phyloP scores from a whole-genome alignment of 768 basidiomycete species.

The Boletus tomentosulus region DNA sequence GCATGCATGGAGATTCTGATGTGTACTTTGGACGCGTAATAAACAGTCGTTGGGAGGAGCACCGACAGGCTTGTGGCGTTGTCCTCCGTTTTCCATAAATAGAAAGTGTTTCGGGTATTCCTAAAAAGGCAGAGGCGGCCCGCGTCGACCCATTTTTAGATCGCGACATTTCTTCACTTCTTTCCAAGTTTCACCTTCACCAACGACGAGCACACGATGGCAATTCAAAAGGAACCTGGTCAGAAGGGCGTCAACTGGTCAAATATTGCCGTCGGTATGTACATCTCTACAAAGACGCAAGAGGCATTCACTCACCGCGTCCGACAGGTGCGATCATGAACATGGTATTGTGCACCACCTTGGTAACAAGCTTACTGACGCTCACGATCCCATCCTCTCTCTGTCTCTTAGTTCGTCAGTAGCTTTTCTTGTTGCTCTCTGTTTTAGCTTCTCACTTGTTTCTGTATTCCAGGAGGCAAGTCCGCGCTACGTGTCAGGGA shows the following conservation, averaged over 20 bases:
- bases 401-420: slow-evolving; percentile 43
- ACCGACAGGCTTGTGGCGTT: too few relatives aligned
- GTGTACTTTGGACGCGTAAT: slow-evolving; percentile 18
- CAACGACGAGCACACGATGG: slow-evolving; percentile 48
- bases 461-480: slow-evolving; percentile 61
- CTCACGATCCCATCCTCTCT: slow-evolving; percentile 3
- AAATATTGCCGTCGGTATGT: slow-evolving; percentile 90
- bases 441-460: slow-evolving; percentile 11
- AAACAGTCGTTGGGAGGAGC: background rate
- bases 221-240: slow-evolving; percentile 80
- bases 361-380: slow-evolving; percentile 11
- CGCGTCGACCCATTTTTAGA: slow-evolving; percentile 9
- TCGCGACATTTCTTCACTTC: background rate
- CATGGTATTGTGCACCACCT: slow-evolving; percentile 64
- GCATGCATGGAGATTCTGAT: slow-evolving; percentile 22
- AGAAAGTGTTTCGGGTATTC: slow-evolving; percentile 1
- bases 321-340: slow-evolving; percentile 91
- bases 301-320: slow-evolving; percentile 15
- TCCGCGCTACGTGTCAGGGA: slow-evolving; percentile 13
- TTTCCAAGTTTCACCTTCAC: slow-evolving; percentile 7
- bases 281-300: slow-evolving; percentile 6
- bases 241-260: slow-evolving; percentile 92
- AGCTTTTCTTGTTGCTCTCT: slow-evolving; percentile 1
- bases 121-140: slow-evolving; percentile 1
- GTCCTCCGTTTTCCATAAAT: background rate